Evolutionary conservation across 805 yeast genomes (phyloP).

Genomic region (Kluyveromyces aestuarii): DNA sequence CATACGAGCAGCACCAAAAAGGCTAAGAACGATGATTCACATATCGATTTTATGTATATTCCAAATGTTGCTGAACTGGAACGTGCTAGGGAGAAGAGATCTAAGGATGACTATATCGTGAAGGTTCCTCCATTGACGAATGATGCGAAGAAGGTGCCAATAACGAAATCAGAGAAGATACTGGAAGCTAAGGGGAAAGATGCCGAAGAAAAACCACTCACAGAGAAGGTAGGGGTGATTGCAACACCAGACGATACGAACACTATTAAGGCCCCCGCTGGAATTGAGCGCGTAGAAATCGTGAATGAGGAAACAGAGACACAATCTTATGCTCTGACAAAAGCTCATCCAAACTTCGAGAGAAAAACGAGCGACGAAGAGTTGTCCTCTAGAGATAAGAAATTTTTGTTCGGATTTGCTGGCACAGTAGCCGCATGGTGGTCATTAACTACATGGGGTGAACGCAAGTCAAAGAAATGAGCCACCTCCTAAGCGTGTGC

Average conservation of each 20-base stretch:
- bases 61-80: slow-evolving; percentile 29
- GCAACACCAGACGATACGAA: slow-evolving; percentile 9
- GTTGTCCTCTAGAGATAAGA: slow-evolving; percentile 19
- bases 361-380: slow-evolving; percentile 7
- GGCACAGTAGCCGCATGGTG: slow-evolving; percentile 26
- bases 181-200: slow-evolving; percentile 3
- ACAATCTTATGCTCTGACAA: slow-evolving; percentile 4
- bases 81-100: slow-evolving; percentile 29
- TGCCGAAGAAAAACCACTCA: background rate
- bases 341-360: slow-evolving; percentile 5
- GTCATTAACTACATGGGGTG: slow-evolving; percentile 9
- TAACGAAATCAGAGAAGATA: slow-evolving; percentile 22
- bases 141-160: slow-evolving; percentile 35
- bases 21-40: slow-evolving; percentile 49
- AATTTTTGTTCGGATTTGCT: slow-evolving; percentile 15
- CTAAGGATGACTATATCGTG: slow-evolving; percentile 39
- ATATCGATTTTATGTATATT: slow-evolving; percentile 47
- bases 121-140: slow-evolving; percentile 38
- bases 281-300: slow-evolving; percentile 2
- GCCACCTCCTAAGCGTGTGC: background rate
- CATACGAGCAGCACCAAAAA: slow-evolving; percentile 13
- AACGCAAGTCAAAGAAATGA: background rate
- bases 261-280: slow-evolving; percentile 7
- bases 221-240: slow-evolving; percentile 4
- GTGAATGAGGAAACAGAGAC: slow-evolving; percentile 6